Base-by-base conservation (phyloP, 352 stramenopile species). In the Globisporangium ultimum region DNA sequence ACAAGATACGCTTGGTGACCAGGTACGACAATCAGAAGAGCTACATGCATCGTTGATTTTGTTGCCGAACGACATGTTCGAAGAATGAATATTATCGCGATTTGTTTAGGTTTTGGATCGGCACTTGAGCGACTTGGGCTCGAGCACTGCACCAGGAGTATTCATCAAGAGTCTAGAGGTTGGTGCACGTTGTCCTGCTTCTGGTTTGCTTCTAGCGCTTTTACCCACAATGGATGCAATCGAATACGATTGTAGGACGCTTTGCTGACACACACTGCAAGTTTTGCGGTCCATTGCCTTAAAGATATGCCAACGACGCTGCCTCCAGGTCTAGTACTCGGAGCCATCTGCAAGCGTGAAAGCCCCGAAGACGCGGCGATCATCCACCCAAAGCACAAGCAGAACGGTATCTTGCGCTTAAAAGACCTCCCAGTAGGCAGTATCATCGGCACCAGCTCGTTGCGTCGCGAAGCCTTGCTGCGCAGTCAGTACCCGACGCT, bases 91-190 rank as follows among this genome's bases (percentile, higher is more conserved):
- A 5, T 32, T 32, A 5, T 5, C 24, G 24, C 24, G 5, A 2
- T 32, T 15, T 63, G 21, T 6, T 32, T 32, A 74, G 66, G 68
- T 90, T 24, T 68, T 92, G 22, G 78, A 91, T 56, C 75, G 81
- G 34, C 82, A 91, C 45, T 58, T 96, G 47, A 91, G 80, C 54
- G 76, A 91, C 14, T 61, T 96, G 18, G 86, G 84, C 58, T 81
- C 77, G 20, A 63, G 70, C 55, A 92, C 79, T n/a, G 68, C 73
- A 36, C 81, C 81, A 10, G 87, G 88, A 4, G 50, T 96, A 8
- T 96, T 96, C 66, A 96, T 87, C 61, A 96, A 96, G 72, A 93
- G 87, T 64, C 68, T 96, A 17, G 88, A 96, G 75, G 78, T 82
- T 18, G 24, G 24, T 32, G 24, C 24, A 5, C 24, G 24, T 32